Percentiles rank a stretch among this genome's conserved stretches.
These are phyloP conservation scores for Penicillium mononematosum DNA, from an alignment of 495 filamentous ascomycete genomes.

Conservation along the genomic window DNA sequence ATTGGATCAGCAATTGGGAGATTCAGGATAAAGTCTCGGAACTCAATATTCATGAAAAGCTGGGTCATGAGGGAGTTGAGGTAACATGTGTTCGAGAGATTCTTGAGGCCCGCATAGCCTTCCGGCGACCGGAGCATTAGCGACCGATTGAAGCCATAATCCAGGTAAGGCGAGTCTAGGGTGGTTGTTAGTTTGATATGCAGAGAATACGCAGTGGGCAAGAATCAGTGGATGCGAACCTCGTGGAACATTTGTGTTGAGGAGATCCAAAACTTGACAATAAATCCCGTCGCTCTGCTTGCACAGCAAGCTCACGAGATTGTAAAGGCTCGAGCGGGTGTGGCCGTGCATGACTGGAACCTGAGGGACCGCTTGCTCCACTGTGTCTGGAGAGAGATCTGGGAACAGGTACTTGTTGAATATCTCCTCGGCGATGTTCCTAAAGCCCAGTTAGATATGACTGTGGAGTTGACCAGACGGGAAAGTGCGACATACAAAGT, in stretches of 20 bases:
- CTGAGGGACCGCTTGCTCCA: conserved; percentile 26
- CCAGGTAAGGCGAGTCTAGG: conserved; percentile 53
- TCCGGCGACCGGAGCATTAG: conserved; percentile 70
- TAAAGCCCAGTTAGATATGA: conserved; percentile 13
- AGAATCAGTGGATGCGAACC: conserved; percentile 30
- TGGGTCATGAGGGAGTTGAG: conserved; percentile 94
- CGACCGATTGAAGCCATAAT: conserved; percentile 60
- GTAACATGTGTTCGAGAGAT: conserved; percentile 96
- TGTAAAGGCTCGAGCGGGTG: conserved; percentile 63
- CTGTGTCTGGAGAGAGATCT: conserved; percentile 42
- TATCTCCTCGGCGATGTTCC: conserved; percentile 55
- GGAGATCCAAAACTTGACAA: conserved; percentile 47
- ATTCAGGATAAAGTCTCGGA: conserved; percentile 79
- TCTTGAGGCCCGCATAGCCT: conserved; percentile 80
- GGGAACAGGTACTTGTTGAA: conserved; percentile 73
- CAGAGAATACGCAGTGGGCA: background rate
- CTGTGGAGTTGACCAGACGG: background rate
- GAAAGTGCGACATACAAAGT: conserved; percentile 35
- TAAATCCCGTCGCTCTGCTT: conserved; percentile 54
- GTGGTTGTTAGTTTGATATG: background rate
- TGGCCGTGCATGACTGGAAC: conserved; percentile 51
- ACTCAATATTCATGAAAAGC: conserved; percentile 92
- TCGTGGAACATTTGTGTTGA: conserved; percentile 54
- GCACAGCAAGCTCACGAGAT: conserved; percentile 58
- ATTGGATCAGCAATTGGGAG: conserved; percentile 54